Evolutionary conservation across 2,329 filamentous ascomycete genomes (phyloP).

Genomic region (Stagonosporopsis rhizophila): DNA sequence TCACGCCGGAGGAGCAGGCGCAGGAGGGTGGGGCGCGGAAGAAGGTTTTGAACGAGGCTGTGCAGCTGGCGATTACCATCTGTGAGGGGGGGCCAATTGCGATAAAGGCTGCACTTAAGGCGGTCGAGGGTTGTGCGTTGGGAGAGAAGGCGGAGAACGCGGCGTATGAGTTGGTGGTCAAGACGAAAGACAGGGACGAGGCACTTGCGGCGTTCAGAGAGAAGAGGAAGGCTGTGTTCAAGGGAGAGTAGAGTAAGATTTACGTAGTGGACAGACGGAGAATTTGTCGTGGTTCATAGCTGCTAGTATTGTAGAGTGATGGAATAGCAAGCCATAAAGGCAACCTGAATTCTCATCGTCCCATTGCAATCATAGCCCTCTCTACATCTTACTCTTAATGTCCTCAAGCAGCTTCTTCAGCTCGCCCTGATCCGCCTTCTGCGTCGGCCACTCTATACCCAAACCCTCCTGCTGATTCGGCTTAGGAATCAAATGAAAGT

Average conservation of each 20-base stretch:
- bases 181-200: slow-evolving; percentile 86
- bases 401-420: slow-evolving; percentile 82
- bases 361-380: background rate
- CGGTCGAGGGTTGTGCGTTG: slow-evolving; percentile 71
- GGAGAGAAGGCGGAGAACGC: slow-evolving; percentile 81
- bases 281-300: no score
- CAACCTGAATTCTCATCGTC: background rate
- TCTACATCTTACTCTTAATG: slow-evolving; percentile 85
- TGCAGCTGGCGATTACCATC: slow-evolving; percentile 81
- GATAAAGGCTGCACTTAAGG: slow-evolving; percentile 77
- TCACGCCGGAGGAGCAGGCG: slow-evolving; percentile 65
- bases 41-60: slow-evolving; percentile 75
- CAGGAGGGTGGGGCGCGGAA: slow-evolving; percentile 65
- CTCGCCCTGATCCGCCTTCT: slow-evolving; percentile 78
- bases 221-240: slow-evolving; percentile 75
- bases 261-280: background rate
- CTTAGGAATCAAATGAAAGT: slow-evolving; percentile 98
- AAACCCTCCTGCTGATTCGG: slow-evolving; percentile 84
- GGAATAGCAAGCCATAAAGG: background rate
- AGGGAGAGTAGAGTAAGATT: slow-evolving; percentile 52
- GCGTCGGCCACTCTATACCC: slow-evolving; percentile 78
- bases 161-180: slow-evolving; percentile 84
- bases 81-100: slow-evolving; percentile 90
- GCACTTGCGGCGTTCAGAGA: slow-evolving; percentile 84
- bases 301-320: no score